phyloP scores from a whole-genome alignment of 805 yeast genomes.

The Clavispora santaluciae region DNA sequence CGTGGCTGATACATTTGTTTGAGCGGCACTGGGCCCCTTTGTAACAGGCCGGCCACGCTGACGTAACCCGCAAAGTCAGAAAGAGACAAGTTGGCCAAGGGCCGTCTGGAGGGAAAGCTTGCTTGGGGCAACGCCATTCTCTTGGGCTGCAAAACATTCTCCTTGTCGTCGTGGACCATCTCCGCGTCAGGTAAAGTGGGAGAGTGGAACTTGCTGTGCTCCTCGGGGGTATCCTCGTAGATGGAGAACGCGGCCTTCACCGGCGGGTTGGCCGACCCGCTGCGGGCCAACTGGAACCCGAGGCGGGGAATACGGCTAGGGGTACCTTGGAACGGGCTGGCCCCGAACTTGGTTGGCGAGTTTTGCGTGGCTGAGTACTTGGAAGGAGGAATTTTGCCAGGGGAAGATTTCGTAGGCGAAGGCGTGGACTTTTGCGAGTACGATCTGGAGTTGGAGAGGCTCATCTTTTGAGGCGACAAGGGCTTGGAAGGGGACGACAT shows the following conservation, averaged over 20 bases:
- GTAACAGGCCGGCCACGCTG: slow-evolving; percentile 5
- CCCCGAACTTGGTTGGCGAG: slow-evolving; percentile 7
- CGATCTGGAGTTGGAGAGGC: slow-evolving; percentile 12
- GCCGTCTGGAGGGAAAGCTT: slow-evolving; percentile 15
- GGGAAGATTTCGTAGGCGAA: slow-evolving; percentile 13
- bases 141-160: slow-evolving; percentile 36
- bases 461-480: slow-evolving; percentile 14
- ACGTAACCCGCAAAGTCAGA: slow-evolving; percentile 28
- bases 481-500: slow-evolving; percentile 7
- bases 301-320: slow-evolving; percentile 1
- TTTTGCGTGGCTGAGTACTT: slow-evolving; percentile 8
- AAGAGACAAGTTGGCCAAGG: slow-evolving; percentile 27
- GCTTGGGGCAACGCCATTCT: slow-evolving; percentile 9
- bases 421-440: slow-evolving; percentile 2
- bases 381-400: slow-evolving; percentile 9
- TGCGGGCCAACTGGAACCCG: slow-evolving; percentile 8
- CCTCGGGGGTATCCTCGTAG: slow-evolving; percentile 15
- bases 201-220: slow-evolving; percentile 10
- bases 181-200: slow-evolving; percentile 1
- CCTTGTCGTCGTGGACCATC: slow-evolving; percentile 31
- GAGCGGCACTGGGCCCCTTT: slow-evolving; percentile 16
- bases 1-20: slow-evolving; percentile 27
- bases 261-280: slow-evolving; percentile 6
- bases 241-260: slow-evolving; percentile 8
- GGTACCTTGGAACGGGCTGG: slow-evolving; percentile 6